Conservation (phyloP, 2,329 filamentous ascomycete genomes). For the Rhinocladiella similis region DNA sequence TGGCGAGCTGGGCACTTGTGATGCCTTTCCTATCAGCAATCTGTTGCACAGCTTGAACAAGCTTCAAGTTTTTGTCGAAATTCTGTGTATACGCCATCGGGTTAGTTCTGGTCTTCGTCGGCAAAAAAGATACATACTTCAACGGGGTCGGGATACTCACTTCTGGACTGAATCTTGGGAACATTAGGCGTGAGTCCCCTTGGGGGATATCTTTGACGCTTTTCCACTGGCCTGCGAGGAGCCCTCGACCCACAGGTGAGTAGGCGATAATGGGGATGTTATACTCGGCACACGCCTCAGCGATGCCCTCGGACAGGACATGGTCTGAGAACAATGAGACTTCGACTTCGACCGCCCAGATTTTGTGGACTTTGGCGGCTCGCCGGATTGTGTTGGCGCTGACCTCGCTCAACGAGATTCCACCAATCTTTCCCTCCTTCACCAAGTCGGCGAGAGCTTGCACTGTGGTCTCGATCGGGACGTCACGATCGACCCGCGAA, state of each 20-base stretch:
- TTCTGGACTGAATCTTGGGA: slow-evolving; percentile 53
- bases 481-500: slow-evolving; percentile 31
- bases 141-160: too few species aligned
- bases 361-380: slow-evolving; percentile 51
- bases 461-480: too few species aligned
- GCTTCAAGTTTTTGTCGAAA: slow-evolving; percentile 54
- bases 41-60: slow-evolving; percentile 52
- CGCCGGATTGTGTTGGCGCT: slow-evolving; percentile 52
- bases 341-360: slow-evolving; percentile 56
- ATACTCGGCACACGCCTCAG: slow-evolving; percentile 34
- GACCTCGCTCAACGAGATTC: slow-evolving; percentile 54
- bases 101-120: too few species aligned
- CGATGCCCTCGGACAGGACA: slow-evolving; percentile 51
- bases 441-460: background rate
- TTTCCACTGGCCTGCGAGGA: slow-evolving; percentile 44
- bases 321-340: slow-evolving; percentile 55
- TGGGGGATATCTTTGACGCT: slow-evolving; percentile 38
- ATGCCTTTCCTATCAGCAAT: slow-evolving; percentile 56
- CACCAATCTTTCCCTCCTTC: slow-evolving; percentile 53
- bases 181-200: slow-evolving; percentile 35
- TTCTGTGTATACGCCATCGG: slow-evolving; percentile 37
- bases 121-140: too few species aligned
- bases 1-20: slow-evolving; percentile 57
- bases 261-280: slow-evolving; percentile 45
- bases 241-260: slow-evolving; percentile 44